Evolutionary conservation across 2,329 filamentous ascomycete species (phyloP).

Genomic region (Xylaria sp.): DNA sequence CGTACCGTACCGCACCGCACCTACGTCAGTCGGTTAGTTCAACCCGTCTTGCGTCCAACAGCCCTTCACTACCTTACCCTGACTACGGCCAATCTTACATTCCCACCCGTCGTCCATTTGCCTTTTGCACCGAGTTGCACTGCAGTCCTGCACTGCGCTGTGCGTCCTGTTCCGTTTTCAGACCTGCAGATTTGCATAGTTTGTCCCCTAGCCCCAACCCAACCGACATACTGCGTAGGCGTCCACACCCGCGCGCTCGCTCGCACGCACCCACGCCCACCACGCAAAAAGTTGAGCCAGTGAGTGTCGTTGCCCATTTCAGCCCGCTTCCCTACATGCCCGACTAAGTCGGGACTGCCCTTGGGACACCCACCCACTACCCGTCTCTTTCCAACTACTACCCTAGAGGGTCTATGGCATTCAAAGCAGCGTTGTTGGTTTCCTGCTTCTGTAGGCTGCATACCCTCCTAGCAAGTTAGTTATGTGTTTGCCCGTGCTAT

Average conservation of each 20-base stretch:
- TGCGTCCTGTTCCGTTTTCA: constrained; percentile 25
- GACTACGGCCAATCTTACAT: neutral
- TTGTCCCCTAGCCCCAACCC: constrained; percentile 21
- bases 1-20: no score
- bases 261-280: neutral
- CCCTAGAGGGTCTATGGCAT: constrained; percentile 1
- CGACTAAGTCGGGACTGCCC: constrained; percentile 10
- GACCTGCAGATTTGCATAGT: constrained; percentile 14
- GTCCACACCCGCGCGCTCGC: no score
- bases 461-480: constrained; percentile 19
- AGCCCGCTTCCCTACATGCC: neutral
- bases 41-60: constrained; percentile 3
- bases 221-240: no score
- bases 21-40: neutral
- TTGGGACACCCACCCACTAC: neutral
- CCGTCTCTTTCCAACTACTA: constrained; percentile 1
- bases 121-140: constrained; percentile 6
- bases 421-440: constrained; percentile 8
- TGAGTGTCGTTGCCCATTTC: neutral
- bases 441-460: constrained; percentile 3
- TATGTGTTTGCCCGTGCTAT: neutral
- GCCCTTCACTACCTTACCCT: no score
- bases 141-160: constrained; percentile 18
- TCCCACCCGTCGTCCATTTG: constrained; percentile 7
- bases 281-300: neutral